These are phyloP conservation scores for Fraxinus baroniana DNA, from an alignment of 305 asterid genomes.

Conservation along the genomic window DNA sequence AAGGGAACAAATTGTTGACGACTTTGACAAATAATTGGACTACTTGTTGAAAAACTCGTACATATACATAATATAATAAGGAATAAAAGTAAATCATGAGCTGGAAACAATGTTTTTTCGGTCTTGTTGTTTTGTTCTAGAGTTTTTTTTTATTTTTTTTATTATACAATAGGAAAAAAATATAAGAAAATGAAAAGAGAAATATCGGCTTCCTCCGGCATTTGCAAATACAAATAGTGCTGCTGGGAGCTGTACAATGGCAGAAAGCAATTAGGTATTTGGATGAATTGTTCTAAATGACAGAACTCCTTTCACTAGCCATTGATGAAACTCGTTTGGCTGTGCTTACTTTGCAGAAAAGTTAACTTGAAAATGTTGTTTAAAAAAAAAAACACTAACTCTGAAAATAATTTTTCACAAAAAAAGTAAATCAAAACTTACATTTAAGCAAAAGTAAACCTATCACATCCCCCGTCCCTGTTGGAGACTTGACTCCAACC, in stretches of 20 bases:
- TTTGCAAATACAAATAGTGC: not conserved
- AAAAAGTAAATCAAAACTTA: not conserved
- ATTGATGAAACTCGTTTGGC: not conserved
- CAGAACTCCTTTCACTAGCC: not conserved
- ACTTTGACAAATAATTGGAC: not conserved
- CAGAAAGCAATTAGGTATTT: not conserved
- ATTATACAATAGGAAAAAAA: not conserved
- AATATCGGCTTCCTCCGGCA: not conserved
- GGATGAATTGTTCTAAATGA: not conserved
- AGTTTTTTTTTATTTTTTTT: not conserved
- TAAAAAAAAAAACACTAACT: not conserved
- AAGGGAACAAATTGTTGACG: slow-evolving; percentile 7
- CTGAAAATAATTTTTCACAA: not conserved
- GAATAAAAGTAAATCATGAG: slow-evolving; percentile 22
- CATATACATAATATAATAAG: slow-evolving; percentile 8
- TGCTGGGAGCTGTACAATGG: not conserved
- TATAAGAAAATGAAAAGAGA: not conserved
- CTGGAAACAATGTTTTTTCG: slow-evolving; percentile 25
- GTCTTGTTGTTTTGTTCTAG: slow-evolving; percentile 1
- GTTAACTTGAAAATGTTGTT: not conserved
- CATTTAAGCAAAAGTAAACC: not conserved
- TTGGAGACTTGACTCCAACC: not conserved
- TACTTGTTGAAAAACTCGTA: slow-evolving; percentile 23
- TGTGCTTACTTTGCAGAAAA: not conserved
- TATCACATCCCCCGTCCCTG: not conserved